Evolutionary conservation across 2,329 filamentous ascomycete genomes (phyloP).

Genomic region (Ophiostoma sp.): DNA sequence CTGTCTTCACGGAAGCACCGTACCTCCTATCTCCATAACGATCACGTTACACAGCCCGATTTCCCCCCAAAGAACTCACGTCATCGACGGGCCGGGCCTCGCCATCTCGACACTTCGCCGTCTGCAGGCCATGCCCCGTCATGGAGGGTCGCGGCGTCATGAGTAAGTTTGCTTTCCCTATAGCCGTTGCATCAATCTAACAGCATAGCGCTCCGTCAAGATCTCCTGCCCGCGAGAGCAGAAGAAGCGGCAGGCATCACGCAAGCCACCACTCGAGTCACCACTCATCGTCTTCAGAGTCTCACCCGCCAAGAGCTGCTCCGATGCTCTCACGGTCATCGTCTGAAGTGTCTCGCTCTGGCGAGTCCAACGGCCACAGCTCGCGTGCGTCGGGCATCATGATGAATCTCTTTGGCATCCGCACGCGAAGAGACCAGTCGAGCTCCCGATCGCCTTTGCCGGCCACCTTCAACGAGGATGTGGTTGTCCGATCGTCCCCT

Average conservation of each 20-base stretch:
- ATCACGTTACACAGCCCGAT: neutral
- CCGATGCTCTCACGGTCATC: neutral
- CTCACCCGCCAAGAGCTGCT: neutral
- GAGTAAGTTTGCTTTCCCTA: conserved; percentile 5
- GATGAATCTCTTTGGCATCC: conserved; percentile 21
- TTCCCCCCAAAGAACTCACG: neutral
- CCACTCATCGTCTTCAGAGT: neutral
- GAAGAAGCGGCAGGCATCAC: neutral
- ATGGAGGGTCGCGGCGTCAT: conserved; percentile 15
- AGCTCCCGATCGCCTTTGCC: neutral
- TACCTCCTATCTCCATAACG: neutral
- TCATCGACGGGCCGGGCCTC: neutral
- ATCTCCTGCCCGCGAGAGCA: neutral
- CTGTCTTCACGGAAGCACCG: neutral
- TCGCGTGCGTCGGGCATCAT: conserved; percentile 19
- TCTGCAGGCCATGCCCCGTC: neutral
- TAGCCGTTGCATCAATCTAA: neutral
- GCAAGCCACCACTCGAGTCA: neutral
- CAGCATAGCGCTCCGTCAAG: neutral
- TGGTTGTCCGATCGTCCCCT: neutral
- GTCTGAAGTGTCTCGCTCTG: neutral
- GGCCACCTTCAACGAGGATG: conserved; percentile 8
- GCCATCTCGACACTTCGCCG: neutral
- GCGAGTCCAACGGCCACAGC: neutral
- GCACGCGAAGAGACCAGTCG: conserved; percentile 14